Evolutionary conservation across 2,329 filamentous ascomycete species (phyloP).

Genomic region (Talaromyces sp.): DNA sequence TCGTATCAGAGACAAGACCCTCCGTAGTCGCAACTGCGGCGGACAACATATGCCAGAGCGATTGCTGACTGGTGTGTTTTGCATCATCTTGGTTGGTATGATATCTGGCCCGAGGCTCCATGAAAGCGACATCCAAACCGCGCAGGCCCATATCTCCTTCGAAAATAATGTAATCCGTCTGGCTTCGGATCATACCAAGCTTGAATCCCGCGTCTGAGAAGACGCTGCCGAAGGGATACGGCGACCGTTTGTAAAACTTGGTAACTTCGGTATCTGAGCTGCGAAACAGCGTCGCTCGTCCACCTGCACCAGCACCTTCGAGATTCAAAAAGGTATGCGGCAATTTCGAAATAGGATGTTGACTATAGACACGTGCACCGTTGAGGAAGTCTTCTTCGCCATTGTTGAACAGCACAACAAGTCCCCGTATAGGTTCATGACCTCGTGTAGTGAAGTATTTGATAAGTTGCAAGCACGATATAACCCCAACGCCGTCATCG

Average conservation of each 20-base stretch:
- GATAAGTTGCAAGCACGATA: slow-evolving; percentile 80
- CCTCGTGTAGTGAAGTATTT: slow-evolving; percentile 74
- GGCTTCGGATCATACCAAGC: slow-evolving; percentile 70
- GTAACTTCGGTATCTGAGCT: slow-evolving; percentile 84
- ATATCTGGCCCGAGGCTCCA: slow-evolving; percentile 77
- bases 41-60: slow-evolving; percentile 93
- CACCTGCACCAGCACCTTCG: slow-evolving; percentile 89
- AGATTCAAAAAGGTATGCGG: slow-evolving; percentile 89
- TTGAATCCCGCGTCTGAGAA: slow-evolving; percentile 81
- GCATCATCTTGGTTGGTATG: slow-evolving; percentile 88
- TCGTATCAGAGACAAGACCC: slow-evolving; percentile 65
- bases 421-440: slow-evolving; percentile 70
- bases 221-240: slow-evolving; percentile 78
- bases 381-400: slow-evolving; percentile 91
- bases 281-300: slow-evolving; percentile 80
- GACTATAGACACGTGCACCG: slow-evolving; percentile 78
- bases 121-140: slow-evolving; percentile 89
- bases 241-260: slow-evolving; percentile 65
- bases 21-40: slow-evolving; percentile 71
- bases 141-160: slow-evolving; percentile 72
- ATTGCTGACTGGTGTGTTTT: slow-evolving; percentile 63
- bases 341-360: slow-evolving; percentile 75
- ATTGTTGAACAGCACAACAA: slow-evolving; percentile 88
- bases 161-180: slow-evolving; percentile 87
- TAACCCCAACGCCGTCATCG: slow-evolving; percentile 85